Conservation (phyloP, 495 filamentous ascomycete species). For the Penicillium diatomitis region DNA sequence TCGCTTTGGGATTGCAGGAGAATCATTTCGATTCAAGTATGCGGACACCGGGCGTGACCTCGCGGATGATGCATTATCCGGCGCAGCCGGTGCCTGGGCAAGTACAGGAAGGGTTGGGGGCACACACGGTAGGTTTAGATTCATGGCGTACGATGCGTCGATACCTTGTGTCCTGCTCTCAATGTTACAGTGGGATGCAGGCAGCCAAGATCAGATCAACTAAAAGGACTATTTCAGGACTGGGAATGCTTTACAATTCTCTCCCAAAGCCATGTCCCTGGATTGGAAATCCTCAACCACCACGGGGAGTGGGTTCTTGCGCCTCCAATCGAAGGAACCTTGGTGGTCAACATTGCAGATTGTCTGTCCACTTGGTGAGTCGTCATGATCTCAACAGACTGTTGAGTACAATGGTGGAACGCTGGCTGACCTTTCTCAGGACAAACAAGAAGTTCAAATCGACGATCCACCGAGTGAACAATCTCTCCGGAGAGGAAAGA, state of each 20-base stretch:
- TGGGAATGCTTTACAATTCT: conserved; percentile 41
- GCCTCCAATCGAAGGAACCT: conserved; percentile 30
- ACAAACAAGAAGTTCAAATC: conserved; percentile 36
- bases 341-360: conserved; percentile 46
- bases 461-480: conserved; percentile 43
- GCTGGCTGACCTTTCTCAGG: conserved; percentile 6
- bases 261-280: conserved; percentile 28
- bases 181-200: too few relatives aligned
- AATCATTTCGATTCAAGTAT: conserved; percentile 34
- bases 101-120: conserved; percentile 33
- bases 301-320: conserved; percentile 35
- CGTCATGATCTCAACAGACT: neutral
- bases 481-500: conserved; percentile 33
- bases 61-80: conserved; percentile 38
- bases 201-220: neutral
- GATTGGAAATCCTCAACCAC: conserved; percentile 35
- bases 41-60: conserved; percentile 33
- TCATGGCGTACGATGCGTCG: too few relatives aligned
- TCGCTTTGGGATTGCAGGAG: conserved; percentile 35
- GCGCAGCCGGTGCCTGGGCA: conserved; percentile 22
- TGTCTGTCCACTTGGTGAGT: conserved; percentile 35
- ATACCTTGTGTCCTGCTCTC: too few relatives aligned
- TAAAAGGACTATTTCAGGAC: conserved; percentile 14
- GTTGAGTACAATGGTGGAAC: too few relatives aligned
- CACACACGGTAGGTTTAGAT: conserved; percentile 25